Percentiles rank a stretch among this genome's conserved stretches.
phyloP scores from a whole-genome alignment of 192 early-diverging fungal species.

The Entrophospora sp. region DNA sequence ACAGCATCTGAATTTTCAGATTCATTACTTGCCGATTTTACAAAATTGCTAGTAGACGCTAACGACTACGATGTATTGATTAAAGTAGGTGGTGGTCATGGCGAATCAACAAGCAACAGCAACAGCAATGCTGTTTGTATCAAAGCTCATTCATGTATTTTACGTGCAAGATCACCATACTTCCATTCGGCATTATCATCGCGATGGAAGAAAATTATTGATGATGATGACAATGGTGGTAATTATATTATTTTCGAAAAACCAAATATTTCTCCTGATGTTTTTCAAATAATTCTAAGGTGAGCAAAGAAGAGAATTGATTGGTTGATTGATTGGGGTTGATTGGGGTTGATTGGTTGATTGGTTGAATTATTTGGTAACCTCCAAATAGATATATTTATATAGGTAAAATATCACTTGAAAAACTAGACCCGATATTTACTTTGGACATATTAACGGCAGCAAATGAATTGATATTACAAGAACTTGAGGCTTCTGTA shows the following conservation, averaged over 20 bases:
- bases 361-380: background rate
- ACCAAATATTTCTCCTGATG: background rate
- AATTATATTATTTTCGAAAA: background rate
- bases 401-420: background rate
- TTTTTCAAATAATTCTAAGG: conserved; percentile 1
- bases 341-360: no score
- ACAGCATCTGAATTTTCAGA: no score
- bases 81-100: no score
- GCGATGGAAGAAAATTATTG: no score
- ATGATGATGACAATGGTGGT: background rate
- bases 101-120: no score
- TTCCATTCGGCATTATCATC: conserved; percentile 1
- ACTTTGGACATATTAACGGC: background rate
- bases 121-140: no score
- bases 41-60: no score
- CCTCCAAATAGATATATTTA: background rate
- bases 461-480: background rate
- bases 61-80: no score
- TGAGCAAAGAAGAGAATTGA: background rate
- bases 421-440: background rate
- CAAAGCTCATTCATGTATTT: background rate
- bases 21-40: no score
- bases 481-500: background rate
- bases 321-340: background rate
- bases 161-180: background rate